phyloP scores from a whole-genome alignment of 2,329 filamentous ascomycete species.

The Xylaria sp. region DNA sequence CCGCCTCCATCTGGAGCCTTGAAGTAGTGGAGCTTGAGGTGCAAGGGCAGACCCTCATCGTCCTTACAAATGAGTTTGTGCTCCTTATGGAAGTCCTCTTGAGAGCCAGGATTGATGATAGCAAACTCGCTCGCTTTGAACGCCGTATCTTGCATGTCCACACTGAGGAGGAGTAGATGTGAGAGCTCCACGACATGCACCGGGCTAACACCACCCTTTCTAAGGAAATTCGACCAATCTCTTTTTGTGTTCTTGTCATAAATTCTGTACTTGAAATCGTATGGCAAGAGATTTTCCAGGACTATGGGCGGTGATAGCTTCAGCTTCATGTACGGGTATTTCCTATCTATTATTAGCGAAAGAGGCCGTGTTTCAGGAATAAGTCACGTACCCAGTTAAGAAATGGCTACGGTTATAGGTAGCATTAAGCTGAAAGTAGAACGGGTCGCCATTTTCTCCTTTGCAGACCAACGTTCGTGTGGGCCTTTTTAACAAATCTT shows the following conservation, averaged over 20 bases:
- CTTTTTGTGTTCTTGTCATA: constrained; percentile 99
- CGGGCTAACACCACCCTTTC: constrained; percentile 95
- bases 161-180: constrained; percentile 88
- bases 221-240: constrained; percentile 98
- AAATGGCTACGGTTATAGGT: constrained; percentile 86
- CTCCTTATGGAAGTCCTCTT: constrained; percentile 90
- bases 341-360: constrained; percentile 59
- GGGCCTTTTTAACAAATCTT: constrained; percentile 84
- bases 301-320: constrained; percentile 93
- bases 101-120: constrained; percentile 90
- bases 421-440: constrained; percentile 96
- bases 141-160: constrained; percentile 95
- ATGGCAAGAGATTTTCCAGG: constrained; percentile 92
- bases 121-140: constrained; percentile 97
- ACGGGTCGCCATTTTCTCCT: constrained; percentile 86
- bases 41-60: constrained; percentile 79
- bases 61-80: constrained; percentile 84
- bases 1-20: constrained; percentile 91
- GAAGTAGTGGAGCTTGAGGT: constrained; percentile 90
- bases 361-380: neutral
- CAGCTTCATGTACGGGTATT: constrained; percentile 94
- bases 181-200: constrained; percentile 97
- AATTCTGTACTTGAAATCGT: constrained; percentile 99
- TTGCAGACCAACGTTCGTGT: constrained; percentile 90
- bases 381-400: constrained; percentile 70